Evolutionary conservation across 1,284 basidiomycete genomes (phyloP), one percentile per base, ranked within the genome.

Genomic region (Sporisorium graminicola): DNA sequence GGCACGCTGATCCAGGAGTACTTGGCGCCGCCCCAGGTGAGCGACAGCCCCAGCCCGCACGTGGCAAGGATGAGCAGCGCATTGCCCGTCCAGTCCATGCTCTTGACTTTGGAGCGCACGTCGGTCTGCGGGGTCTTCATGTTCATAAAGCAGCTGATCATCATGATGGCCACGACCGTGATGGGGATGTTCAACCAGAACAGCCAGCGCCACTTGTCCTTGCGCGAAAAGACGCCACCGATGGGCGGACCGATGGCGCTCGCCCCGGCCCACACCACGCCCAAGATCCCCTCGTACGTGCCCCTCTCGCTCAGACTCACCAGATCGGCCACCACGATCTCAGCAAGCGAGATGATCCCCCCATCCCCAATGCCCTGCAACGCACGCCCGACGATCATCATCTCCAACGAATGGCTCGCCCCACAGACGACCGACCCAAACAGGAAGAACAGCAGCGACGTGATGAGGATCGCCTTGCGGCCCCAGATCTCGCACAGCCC

Each of bases 171-270:
- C 24, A 77, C 5, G 0, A 69, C 62, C 14, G 74, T 78, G 31
- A 80, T 62, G 18, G 76, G 78, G 46, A 80, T 65, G 44, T 78
- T 80, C 16, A 81, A 37, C 42, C 60, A 73, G 54, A 80, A 81
- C 27, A 80, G 40, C 70, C 74, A 74, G 14, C 79, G 54, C 79
- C 79, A 81, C 5, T 47, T 35, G 12, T 55, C 20, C 24, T 46
- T 61, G 3, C 65, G 14, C 3, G 58, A 54, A 27, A 81, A 71
- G 18, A 74, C 44, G 16, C 78, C 79, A 13, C 79, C 79, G 24
- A 81, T 64, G 26, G 74, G 64, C 1, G 79, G 79, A 8, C 79
- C 79, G 5, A 78, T 44, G 18, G 72, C 79, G 43, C 66, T 78
- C 13, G 71, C 78, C 1, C 74, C 50, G 2, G 78, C 75, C 67